These are phyloP conservation scores for Serpula lacrymans DNA, from an alignment of 768 basidiomycete species.

Conservation along the genomic window DNA sequence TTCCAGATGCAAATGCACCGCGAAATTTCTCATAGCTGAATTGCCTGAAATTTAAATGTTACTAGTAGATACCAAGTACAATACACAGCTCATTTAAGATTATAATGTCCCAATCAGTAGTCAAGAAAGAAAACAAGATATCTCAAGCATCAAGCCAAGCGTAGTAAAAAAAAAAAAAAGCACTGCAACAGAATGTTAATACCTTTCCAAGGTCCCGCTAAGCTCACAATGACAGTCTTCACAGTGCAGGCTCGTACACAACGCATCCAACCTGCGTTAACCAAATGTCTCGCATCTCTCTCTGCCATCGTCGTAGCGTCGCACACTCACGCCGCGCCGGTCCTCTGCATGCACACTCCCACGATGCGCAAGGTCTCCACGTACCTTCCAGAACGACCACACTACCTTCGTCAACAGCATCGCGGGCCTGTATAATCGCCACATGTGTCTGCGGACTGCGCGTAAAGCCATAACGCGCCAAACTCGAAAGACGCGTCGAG, in stretches of 20 bases:
- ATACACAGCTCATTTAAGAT: too few relatives aligned
- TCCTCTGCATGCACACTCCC: constrained; percentile 27
- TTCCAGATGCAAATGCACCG: too few relatives aligned
- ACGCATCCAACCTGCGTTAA: constrained; percentile 44
- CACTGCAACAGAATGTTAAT: not conserved
- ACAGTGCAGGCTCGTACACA: constrained; percentile 39
- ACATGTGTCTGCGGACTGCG: not conserved
- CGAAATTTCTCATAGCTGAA: too few relatives aligned
- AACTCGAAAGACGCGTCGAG: not conserved
- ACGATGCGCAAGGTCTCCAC: constrained; percentile 32
- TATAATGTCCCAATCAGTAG: too few relatives aligned
- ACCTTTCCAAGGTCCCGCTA: too few relatives aligned
- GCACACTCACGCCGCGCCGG: constrained; percentile 20
- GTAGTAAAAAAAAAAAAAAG: not conserved
- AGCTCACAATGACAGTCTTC: too few relatives aligned
- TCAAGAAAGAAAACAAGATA: too few relatives aligned
- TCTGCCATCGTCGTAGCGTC: constrained; percentile 32
- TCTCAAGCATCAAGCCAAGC: too few relatives aligned
- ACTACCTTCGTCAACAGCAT: constrained; percentile 2
- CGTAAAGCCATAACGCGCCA: not conserved
- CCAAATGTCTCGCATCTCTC: constrained; percentile 45
- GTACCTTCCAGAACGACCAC: constrained; percentile 33
- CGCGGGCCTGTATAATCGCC: not conserved
- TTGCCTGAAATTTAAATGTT: too few relatives aligned
- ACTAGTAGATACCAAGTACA: too few relatives aligned